Evolutionary conservation across 345 rosid species (phyloP).

Genomic region (Heritiera littoralis): DNA sequence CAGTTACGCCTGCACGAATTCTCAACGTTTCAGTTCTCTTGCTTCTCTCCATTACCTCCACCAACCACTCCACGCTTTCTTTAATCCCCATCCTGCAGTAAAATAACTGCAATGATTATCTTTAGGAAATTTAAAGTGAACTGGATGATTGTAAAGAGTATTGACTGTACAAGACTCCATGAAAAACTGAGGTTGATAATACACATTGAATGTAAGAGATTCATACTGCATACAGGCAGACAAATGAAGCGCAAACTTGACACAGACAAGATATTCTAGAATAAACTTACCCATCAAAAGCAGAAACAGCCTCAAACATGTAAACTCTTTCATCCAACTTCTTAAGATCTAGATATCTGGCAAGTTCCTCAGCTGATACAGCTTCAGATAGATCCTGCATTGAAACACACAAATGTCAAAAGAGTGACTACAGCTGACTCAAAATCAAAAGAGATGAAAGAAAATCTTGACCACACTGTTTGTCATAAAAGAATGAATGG

Average conservation of each 20-base stretch:
- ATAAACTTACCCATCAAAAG: constrained; percentile 77
- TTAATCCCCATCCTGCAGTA: constrained; percentile 79
- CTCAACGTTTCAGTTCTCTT: constrained; percentile 90
- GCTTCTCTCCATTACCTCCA: constrained; percentile 95
- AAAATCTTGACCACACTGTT: constrained; percentile 2
- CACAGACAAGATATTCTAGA: neutral
- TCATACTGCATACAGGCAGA: neutral
- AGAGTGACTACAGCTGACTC: constrained; percentile 1
- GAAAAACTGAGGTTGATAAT: neutral
- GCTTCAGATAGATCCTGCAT: constrained; percentile 91
- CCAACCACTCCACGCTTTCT: constrained; percentile 86
- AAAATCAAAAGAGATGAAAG: neutral
- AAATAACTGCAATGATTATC: neutral
- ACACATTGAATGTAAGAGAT: neutral
- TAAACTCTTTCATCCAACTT: constrained; percentile 90
- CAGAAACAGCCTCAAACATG: constrained; percentile 94
- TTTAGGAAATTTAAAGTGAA: neutral
- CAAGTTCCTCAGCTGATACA: constrained; percentile 82
- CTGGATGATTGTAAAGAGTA: no score
- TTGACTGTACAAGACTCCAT: neutral
- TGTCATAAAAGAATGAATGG: neutral
- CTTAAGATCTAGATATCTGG: constrained; percentile 82
- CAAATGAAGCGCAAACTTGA: constrained; percentile 2
- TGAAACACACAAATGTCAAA: neutral
- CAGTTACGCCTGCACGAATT: constrained; percentile 56